Conservation (phyloP, 2,329 filamentous ascomycete genomes). For the Pyrenophora seminiperda region DNA sequence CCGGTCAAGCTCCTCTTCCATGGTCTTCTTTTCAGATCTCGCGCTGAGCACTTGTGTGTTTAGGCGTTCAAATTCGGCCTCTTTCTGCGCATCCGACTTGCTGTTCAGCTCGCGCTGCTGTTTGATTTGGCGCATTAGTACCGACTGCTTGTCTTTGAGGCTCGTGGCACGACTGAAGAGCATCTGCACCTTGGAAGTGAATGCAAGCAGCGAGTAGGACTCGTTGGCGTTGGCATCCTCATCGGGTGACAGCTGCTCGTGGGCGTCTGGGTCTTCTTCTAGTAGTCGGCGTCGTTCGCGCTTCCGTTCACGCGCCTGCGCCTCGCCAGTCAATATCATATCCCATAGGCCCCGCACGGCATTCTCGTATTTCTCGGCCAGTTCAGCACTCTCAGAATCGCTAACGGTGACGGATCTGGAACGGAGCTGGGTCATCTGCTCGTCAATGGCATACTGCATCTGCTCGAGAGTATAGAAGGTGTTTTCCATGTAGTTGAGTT, state of each 20-base stretch:
- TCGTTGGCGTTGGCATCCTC: slow-evolving; percentile 64
- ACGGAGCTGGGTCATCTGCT: slow-evolving; percentile 37
- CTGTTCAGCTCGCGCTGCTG: slow-evolving; percentile 92
- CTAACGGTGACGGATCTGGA: slow-evolving; percentile 24
- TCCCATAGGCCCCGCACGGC: slow-evolving; percentile 60
- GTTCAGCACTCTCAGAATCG: slow-evolving; percentile 31
- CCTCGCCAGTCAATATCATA: slow-evolving; percentile 54
- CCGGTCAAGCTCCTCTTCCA: slow-evolving; percentile 45
- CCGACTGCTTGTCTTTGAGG: slow-evolving; percentile 84
- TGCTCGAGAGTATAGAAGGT: slow-evolving; percentile 57
- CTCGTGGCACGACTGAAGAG: slow-evolving; percentile 77
- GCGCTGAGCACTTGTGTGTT: slow-evolving; percentile 50
- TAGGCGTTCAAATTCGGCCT: slow-evolving; percentile 48
- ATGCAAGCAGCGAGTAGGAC: slow-evolving; percentile 73
- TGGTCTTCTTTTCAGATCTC: slow-evolving; percentile 42
- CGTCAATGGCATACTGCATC: slow-evolving; percentile 39
- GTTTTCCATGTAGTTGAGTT: slow-evolving; percentile 70
- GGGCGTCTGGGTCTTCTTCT: slow-evolving; percentile 63
- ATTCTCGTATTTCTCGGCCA: slow-evolving; percentile 55
- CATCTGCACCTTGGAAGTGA: slow-evolving; percentile 78
- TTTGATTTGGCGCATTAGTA: slow-evolving; percentile 89
- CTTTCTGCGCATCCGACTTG: slow-evolving; percentile 69
- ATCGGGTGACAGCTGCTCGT: slow-evolving; percentile 65
- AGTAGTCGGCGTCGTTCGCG: slow-evolving; percentile 40
- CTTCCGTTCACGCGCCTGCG: slow-evolving; percentile 48